Evolutionary conservation across 495 filamentous ascomycete species (phyloP).

Genomic region (Lasiosphaeria miniovina): DNA sequence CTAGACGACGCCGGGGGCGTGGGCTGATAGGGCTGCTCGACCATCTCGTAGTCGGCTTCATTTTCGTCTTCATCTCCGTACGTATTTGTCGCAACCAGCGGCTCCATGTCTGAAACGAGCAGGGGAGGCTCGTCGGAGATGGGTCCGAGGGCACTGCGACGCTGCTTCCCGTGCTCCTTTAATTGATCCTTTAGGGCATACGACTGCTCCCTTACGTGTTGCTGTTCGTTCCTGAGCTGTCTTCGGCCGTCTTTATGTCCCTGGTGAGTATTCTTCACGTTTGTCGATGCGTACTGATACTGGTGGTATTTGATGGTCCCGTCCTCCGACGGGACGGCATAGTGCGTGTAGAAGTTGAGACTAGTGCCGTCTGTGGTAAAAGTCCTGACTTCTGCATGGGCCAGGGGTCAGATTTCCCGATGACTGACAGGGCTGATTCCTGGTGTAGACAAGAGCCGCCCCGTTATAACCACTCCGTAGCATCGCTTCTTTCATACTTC

Average conservation of each 20-base stretch:
- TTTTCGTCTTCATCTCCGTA: no score
- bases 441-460: slow-evolving; percentile 31
- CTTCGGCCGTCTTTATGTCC: slow-evolving; percentile 20
- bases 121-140: slow-evolving; percentile 7
- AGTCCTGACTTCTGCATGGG: slow-evolving; percentile 29
- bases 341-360: slow-evolving; percentile 35
- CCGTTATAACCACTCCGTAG: slow-evolving; percentile 27
- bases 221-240: slow-evolving; percentile 24
- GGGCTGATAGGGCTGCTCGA: no score
- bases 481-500: slow-evolving; percentile 27
- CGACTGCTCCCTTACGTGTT: slow-evolving; percentile 24
- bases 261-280: slow-evolving; percentile 16
- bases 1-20: no score
- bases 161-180: slow-evolving; percentile 13
- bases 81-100: no score
- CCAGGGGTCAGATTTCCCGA: slow-evolving; percentile 24
- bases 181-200: slow-evolving; percentile 23
- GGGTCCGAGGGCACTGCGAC: slow-evolving; percentile 7
- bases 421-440: slow-evolving; percentile 28
- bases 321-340: slow-evolving; percentile 23
- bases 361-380: slow-evolving; percentile 32
- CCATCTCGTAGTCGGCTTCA: no score
- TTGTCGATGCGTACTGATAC: slow-evolving; percentile 22
- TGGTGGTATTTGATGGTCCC: slow-evolving; percentile 33
- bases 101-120: no score